Evolutionary conservation across 345 rosid genomes (phyloP).

Genomic region (Arabidopsis arenosa): DNA sequence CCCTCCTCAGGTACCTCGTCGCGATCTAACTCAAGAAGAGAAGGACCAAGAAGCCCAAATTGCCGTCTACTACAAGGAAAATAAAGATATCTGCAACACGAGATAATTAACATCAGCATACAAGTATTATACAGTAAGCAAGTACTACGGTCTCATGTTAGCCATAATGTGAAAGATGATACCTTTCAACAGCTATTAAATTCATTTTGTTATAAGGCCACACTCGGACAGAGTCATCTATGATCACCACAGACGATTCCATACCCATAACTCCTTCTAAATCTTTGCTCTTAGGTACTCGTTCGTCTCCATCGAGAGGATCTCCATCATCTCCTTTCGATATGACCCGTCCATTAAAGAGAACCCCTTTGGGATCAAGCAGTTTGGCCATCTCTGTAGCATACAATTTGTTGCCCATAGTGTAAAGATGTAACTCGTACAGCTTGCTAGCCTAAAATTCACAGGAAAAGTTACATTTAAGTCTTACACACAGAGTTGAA

Average conservation of each 20-base stretch:
- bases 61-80: conserved; percentile 98
- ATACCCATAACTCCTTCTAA: conserved; percentile 98
- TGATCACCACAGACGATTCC: conserved; percentile 95
- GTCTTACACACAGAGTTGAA: neutral
- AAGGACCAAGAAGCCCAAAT: conserved; percentile 95
- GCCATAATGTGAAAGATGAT: conserved; percentile 20
- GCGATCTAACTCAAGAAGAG: conserved; percentile 96
- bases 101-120: conserved; percentile 26
- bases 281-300: conserved; percentile 95
- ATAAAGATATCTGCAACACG: conserved; percentile 79
- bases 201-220: conserved; percentile 97
- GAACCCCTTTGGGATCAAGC: conserved; percentile 85
- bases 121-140: conserved; percentile 16
- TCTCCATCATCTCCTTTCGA: conserved; percentile 98
- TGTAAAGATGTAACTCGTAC: conserved; percentile 92
- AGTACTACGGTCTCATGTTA: conserved; percentile 17
- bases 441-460: conserved; percentile 82
- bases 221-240: conserved; percentile 95
- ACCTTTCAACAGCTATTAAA: conserved; percentile 96
- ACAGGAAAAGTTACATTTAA: conserved; percentile 18
- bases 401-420: conserved; percentile 98
- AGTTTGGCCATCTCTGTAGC: conserved; percentile 99
- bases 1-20: conserved; percentile 98
- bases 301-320: conserved; percentile 79
- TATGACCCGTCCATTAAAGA: conserved; percentile 94